phyloP scores from a whole-genome alignment of 31 red algal species.

The Asparagopsis taxiformis region DNA sequence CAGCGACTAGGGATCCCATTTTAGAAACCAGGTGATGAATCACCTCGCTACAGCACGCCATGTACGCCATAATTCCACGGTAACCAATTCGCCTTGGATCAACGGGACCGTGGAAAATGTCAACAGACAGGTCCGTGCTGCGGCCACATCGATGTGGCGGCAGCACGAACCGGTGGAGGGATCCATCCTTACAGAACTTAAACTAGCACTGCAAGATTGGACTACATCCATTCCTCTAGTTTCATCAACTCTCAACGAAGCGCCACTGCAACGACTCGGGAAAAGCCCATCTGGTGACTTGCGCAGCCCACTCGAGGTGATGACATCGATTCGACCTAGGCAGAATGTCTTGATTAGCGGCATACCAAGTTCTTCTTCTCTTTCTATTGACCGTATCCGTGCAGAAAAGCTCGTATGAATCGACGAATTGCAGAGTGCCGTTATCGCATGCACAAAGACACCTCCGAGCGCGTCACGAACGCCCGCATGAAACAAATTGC shows the following conservation, averaged over 20 bases:
- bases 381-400: too few relatives aligned
- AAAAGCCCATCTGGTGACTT: background rate
- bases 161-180: too few relatives aligned
- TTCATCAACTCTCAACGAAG: background rate
- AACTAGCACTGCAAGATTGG: slow-evolving; percentile 3
- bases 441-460: slow-evolving; percentile 11
- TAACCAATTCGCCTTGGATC: background rate
- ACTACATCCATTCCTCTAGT: background rate
- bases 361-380: too few relatives aligned
- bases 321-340: background rate
- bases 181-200: background rate
- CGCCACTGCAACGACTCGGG: background rate
- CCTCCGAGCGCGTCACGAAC: background rate
- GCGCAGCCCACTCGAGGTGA: background rate
- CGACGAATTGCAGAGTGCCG: too few relatives aligned
- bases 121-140: background rate
- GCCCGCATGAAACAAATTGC: background rate
- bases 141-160: background rate
- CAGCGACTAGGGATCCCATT: slow-evolving; percentile 20
- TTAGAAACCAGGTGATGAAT: slow-evolving; percentile 13
- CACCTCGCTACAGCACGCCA: background rate
- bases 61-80: background rate
- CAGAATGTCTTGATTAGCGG: too few relatives aligned
- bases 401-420: too few relatives aligned
- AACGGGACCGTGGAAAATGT: background rate